A percentile compares a stretch with the other conserved stretches of the same genome.
Evolutionary conservation across 2,329 filamentous ascomycete genomes (phyloP).

Genomic region (Alternaria infectoria): DNA sequence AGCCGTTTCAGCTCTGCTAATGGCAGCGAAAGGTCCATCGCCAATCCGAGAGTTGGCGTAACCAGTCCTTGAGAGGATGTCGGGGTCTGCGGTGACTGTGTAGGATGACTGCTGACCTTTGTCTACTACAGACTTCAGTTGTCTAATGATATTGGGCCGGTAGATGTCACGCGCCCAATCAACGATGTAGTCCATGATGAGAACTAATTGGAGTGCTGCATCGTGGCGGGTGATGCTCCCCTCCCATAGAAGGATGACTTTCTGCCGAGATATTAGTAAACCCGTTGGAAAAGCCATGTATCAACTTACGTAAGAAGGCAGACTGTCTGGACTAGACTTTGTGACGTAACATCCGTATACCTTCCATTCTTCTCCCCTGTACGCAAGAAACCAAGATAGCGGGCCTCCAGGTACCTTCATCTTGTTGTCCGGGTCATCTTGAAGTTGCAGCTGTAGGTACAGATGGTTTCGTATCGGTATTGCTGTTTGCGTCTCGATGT

Average conservation of each 20-base stretch:
- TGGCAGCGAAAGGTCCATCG: neutral
- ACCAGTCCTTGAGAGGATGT: neutral
- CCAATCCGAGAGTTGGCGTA: neutral
- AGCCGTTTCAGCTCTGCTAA: neutral
- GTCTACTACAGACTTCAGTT: constrained; percentile 15
- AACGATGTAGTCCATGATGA: constrained; percentile 30
- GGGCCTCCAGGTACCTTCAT: constrained; percentile 22
- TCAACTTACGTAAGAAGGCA: neutral
- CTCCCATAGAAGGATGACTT: constrained; percentile 18
- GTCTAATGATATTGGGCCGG: constrained; percentile 21
- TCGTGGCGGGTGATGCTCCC: constrained; percentile 21
- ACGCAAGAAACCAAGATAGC: constrained; percentile 23
- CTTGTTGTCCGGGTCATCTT: constrained; percentile 12
- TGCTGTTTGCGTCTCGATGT: constrained; percentile 24
- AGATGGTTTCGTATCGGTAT: constrained; percentile 20
- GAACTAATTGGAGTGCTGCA: constrained; percentile 24
- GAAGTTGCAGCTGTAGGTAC: constrained; percentile 17
- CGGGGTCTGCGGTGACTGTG: neutral
- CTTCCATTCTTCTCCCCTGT: constrained; percentile 24
- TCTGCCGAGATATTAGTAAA: neutral
- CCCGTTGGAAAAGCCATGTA: neutral
- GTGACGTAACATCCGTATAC: constrained; percentile 20
- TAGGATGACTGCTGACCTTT: neutral
- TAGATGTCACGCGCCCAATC: constrained; percentile 28
- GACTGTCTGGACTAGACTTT: neutral